Conservation (phyloP, 202 grass and related monocot species). For the Dendrocalamus latiflorus region DNA sequence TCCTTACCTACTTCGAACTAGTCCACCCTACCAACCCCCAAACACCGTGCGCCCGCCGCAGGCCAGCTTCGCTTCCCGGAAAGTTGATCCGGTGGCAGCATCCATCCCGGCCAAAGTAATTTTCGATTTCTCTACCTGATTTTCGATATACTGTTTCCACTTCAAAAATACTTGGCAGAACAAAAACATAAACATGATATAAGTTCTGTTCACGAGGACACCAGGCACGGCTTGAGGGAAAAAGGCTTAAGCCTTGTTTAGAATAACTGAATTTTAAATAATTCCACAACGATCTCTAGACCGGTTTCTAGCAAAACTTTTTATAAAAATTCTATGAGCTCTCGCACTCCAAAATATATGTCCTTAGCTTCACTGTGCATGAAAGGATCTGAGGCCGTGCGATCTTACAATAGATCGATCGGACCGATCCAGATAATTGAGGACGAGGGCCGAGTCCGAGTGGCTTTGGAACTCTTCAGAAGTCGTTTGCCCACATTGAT, state of each 20-base stretch:
- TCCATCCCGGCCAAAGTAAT: neutral
- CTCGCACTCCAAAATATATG: neutral
- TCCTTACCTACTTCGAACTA: neutral
- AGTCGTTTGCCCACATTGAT: too few relatives aligned
- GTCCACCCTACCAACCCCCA: neutral
- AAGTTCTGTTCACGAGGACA: too few relatives aligned
- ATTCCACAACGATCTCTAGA: neutral
- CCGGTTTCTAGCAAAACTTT: neutral
- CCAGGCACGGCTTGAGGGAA: neutral
- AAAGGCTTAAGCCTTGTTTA: neutral
- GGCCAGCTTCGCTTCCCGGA: neutral
- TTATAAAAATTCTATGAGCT: neutral
- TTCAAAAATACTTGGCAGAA: neutral
- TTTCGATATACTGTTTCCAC: neutral
- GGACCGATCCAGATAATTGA: too few relatives aligned
- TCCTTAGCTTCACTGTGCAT: too few relatives aligned
- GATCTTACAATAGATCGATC: too few relatives aligned
- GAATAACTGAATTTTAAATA: neutral
- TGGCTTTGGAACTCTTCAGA: too few relatives aligned
- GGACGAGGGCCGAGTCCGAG: too few relatives aligned
- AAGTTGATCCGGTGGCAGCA: neutral
- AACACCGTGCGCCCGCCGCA: neutral
- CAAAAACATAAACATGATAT: neutral
- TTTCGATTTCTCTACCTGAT: neutral
- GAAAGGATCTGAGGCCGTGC: too few relatives aligned